Base-by-base conservation (phyloP, 2,329 filamentous ascomycete species). In the Fusarium coicis region DNA sequence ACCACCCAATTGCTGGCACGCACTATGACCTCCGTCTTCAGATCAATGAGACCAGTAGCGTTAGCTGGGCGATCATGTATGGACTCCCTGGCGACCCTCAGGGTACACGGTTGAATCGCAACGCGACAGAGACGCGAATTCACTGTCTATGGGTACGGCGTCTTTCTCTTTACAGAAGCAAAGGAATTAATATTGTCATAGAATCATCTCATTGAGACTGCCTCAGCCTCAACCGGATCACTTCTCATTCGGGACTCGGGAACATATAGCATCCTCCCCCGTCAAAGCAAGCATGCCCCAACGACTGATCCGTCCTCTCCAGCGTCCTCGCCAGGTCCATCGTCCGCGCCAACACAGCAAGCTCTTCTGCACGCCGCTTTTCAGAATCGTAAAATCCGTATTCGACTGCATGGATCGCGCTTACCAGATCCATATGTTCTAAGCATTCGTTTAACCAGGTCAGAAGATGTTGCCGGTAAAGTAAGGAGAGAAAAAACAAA, bases 21-120 rank as follows among this genome's bases (percentile, higher is more conserved):
- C 90, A 92, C 78, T 93, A 93, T 82, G 92, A 93, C 79, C 84
- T 93, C 26, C 85, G 92, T 6, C 83, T 93, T 23, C 91, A 93
- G 79, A 91, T 93, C 78, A 93, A 92, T 36, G 85, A 86, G 64
- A 87, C 87, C 1, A 93, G 91, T 76, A 91, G 90, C 32, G 86
- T 89, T 16, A 92, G 89, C 66, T 93, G 85, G 85, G 88, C 89
- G 1, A 85, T 91, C 72, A 90, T 90, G 88, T 91, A 91, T 75
- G 89, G 89, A 3, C 77, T 89, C 23, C 89, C 89, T 0, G 90
- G 89, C 0, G 85, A 90, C 77, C 84, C 87, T 10, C 90, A 90
- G 73, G 87, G 86, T 68, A 77, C 76, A 46, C 81, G 85, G n/a
- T 69, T 87, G 68, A 89, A 87, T 69, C 82, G 90, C 32, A 90